phyloP scores from a whole-genome alignment of 371 early-diverging fungal genomes.

The Funneliformis caledonium region DNA sequence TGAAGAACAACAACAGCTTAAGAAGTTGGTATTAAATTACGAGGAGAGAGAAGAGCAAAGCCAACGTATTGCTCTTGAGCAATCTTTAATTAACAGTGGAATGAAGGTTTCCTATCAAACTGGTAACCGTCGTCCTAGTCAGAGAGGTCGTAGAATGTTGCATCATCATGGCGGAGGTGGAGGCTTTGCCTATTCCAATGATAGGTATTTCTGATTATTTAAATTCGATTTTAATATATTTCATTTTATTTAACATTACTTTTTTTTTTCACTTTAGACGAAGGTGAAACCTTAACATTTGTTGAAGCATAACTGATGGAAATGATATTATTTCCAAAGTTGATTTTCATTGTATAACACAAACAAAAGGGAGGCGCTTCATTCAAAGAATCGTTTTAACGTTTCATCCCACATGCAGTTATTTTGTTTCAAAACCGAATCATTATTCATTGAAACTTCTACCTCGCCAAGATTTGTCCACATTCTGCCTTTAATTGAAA shows the following conservation, averaged over 20 bases:
- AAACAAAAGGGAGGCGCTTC: too few relatives aligned
- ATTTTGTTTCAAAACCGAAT: too few relatives aligned
- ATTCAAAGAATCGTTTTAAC: too few relatives aligned
- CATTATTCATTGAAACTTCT: too few relatives aligned
- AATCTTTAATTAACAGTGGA: conserved; percentile 49
- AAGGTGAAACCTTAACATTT: background rate
- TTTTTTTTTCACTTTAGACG: background rate
- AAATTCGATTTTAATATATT: background rate
- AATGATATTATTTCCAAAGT: too few relatives aligned
- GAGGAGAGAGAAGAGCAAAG: conserved; percentile 83
- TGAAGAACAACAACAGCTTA: conserved; percentile 88
- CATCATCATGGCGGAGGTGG: conserved; percentile 38
- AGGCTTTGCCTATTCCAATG: conserved; percentile 12
- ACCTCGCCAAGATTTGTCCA: too few relatives aligned
- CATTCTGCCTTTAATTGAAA: too few relatives aligned
- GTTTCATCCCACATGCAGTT: too few relatives aligned
- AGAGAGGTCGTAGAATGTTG: conserved; percentile 32
- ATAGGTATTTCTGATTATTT: conserved; percentile 11
- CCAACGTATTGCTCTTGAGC: conserved; percentile 56
- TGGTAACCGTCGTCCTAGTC: conserved; percentile 44
- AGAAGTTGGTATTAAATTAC: conserved; percentile 87
- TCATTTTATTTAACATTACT: background rate
- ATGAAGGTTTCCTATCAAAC: conserved; percentile 45
- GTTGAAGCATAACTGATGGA: too few relatives aligned
- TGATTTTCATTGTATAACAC: too few relatives aligned